These are phyloP conservation scores for Cochlearia excelsa DNA, from an alignment of 345 rosid genomes.

Conservation along the genomic window DNA sequence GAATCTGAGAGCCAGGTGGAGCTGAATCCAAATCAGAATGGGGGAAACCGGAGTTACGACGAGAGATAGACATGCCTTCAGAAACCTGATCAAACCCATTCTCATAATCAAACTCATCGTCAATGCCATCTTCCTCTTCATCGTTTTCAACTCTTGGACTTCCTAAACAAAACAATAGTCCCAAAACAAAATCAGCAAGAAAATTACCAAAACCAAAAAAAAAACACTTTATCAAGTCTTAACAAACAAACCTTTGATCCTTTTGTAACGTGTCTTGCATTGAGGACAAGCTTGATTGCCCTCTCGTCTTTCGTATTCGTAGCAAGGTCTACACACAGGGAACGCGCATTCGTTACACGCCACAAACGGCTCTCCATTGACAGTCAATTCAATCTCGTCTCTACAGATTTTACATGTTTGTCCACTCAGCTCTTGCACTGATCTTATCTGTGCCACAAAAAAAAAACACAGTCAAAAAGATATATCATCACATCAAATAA, in stretches of 20 bases:
- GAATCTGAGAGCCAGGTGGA: conserved; percentile 75
- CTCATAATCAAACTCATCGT: conserved; percentile 79
- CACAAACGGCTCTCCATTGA: conserved; percentile 80
- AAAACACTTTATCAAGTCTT: too few species aligned
- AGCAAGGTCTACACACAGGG: conserved; percentile 97
- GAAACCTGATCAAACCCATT: conserved; percentile 63
- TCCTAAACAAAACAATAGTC: conserved; percentile 44
- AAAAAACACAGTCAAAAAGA: not conserved
- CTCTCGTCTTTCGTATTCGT: conserved; percentile 92
- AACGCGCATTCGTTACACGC: conserved; percentile 99
- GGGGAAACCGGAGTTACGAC: conserved; percentile 54
- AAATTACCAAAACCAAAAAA: not conserved
- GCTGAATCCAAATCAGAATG: conserved; percentile 69
- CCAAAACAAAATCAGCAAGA: not conserved
- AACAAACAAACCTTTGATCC: conserved; percentile 57
- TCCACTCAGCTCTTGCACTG: conserved; percentile 90
- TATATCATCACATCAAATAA: not conserved
- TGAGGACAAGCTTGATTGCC: conserved; percentile 98
- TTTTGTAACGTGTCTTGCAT: conserved; percentile 95
- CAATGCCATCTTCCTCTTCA: conserved; percentile 94
- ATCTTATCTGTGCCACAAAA: conserved; percentile 64
- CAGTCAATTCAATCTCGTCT: conserved; percentile 81
- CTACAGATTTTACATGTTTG: conserved; percentile 93
- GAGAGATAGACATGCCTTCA: conserved; percentile 58
- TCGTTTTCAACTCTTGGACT: conserved; percentile 96